A percentile compares a stretch with the other conserved stretches of the same genome.
phyloP scores from a whole-genome alignment of 2,329 filamentous ascomycete genomes.

The Hirsutella thompsonii region DNA sequence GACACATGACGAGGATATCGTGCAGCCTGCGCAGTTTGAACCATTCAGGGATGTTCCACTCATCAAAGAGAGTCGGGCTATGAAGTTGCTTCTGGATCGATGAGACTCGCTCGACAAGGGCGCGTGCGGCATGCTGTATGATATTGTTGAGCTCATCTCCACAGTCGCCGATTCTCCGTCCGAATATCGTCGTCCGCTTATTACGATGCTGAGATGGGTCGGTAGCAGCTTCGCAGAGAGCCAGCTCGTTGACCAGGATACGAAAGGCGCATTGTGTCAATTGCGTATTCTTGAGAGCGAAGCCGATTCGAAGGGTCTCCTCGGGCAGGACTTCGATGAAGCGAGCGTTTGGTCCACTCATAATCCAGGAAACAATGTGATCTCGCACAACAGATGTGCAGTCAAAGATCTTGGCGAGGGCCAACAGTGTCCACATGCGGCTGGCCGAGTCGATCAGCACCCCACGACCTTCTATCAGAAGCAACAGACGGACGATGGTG shows the following conservation, averaged over 20 bases:
- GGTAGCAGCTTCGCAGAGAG: slow-evolving; percentile 27
- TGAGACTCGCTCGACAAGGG: slow-evolving; percentile 33
- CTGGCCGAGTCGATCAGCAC: slow-evolving; percentile 50
- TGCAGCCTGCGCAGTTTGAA: slow-evolving; percentile 13
- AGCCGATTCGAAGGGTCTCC: slow-evolving; percentile 43
- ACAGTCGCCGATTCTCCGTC: slow-evolving; percentile 31
- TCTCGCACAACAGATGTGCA: slow-evolving; percentile 32
- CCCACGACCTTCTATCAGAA: slow-evolving; percentile 40
- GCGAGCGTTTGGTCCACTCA: slow-evolving; percentile 35
- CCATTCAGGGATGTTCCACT: slow-evolving; percentile 21
- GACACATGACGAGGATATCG: slow-evolving; percentile 10
- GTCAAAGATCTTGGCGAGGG: slow-evolving; percentile 46
- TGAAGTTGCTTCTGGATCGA: slow-evolving; percentile 16
- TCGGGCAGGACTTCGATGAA: slow-evolving; percentile 55
- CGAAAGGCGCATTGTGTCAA: slow-evolving; percentile 38
- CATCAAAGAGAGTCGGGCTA: slow-evolving; percentile 19
- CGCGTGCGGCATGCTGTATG: slow-evolving; percentile 44
- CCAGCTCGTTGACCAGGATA: slow-evolving; percentile 50
- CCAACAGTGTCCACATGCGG: slow-evolving; percentile 54
- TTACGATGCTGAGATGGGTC: not conserved
- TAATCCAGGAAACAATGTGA: slow-evolving; percentile 45
- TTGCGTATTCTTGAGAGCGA: slow-evolving; percentile 26
- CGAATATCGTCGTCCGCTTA: slow-evolving; percentile 23
- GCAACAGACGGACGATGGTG: slow-evolving; percentile 49
- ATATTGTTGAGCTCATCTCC: slow-evolving; percentile 42